These are phyloP conservation scores for Pachysolen tannophilus DNA, from an alignment of 805 yeast genomes.

Conservation along the genomic window DNA sequence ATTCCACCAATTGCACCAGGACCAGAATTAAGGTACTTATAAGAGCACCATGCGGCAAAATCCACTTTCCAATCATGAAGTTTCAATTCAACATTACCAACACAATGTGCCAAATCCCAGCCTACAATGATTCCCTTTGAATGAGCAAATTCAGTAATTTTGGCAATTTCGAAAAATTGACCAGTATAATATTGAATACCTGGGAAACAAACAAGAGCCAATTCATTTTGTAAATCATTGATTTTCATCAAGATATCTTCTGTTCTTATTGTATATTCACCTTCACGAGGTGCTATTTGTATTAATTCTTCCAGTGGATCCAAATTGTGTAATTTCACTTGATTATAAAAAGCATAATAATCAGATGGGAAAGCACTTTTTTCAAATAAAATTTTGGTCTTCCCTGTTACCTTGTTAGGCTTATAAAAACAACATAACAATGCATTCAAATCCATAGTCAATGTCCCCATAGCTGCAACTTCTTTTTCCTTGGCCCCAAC, in stretches of 20 bases:
- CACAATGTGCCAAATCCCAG: slow-evolving; percentile 96
- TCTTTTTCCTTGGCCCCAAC: slow-evolving; percentile 75
- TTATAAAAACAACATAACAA: slow-evolving; percentile 66
- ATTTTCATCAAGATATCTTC: slow-evolving; percentile 54
- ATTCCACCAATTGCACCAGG: slow-evolving; percentile 92
- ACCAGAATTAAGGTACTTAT: slow-evolving; percentile 85
- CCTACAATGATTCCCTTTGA: slow-evolving; percentile 53
- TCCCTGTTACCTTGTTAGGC: slow-evolving; percentile 52
- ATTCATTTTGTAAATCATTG: slow-evolving; percentile 44
- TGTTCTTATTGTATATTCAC: slow-evolving; percentile 50
- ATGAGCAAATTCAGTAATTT: slow-evolving; percentile 62
- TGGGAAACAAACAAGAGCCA: slow-evolving; percentile 73
- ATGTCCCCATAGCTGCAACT: slow-evolving; percentile 81
- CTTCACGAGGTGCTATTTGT: slow-evolving; percentile 53
- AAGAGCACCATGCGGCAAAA: slow-evolving; percentile 93
- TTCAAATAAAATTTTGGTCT: slow-evolving; percentile 71
- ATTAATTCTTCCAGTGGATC: slow-evolving; percentile 48
- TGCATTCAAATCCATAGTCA: slow-evolving; percentile 76
- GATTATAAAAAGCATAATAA: slow-evolving; percentile 74
- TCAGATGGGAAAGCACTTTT: slow-evolving; percentile 90
- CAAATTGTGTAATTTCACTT: slow-evolving; percentile 53
- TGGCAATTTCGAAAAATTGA: slow-evolving; percentile 67
- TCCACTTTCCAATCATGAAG: slow-evolving; percentile 89
- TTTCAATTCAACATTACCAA: slow-evolving; percentile 70
- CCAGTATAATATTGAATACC: slow-evolving; percentile 94